Conservation (phyloP, 108 stramenopile genomes). For the Mediolabrus comicus region DNA sequence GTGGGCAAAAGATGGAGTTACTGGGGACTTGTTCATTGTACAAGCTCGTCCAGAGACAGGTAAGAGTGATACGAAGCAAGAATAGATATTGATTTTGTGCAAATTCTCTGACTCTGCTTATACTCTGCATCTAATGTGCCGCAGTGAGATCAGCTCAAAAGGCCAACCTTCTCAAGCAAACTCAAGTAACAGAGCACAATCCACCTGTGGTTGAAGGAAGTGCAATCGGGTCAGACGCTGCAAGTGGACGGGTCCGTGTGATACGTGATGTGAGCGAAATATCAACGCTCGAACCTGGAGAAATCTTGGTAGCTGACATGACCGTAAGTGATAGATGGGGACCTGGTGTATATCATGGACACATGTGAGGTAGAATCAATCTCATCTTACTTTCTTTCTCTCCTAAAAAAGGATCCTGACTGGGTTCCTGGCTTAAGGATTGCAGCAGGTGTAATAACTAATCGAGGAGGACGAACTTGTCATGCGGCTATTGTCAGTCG, state of each 20-base stretch:
- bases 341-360: not conserved
- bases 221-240: slow-evolving; percentile 48
- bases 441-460: slow-evolving; percentile 46
- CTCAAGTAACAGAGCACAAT: slow-evolving; percentile 30
- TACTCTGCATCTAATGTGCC: not conserved
- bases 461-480: slow-evolving; percentile 48
- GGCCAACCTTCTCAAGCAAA: slow-evolving; percentile 31
- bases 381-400: not conserved
- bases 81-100: not conserved
- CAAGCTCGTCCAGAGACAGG: slow-evolving; percentile 47
- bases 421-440: slow-evolving; percentile 42
- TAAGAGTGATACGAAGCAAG: not conserved
- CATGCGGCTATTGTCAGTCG: slow-evolving; percentile 56
- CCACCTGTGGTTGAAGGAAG: slow-evolving; percentile 26
- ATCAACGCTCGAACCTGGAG: slow-evolving; percentile 23
- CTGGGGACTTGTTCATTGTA: slow-evolving; percentile 49
- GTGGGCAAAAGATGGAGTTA: slow-evolving; percentile 49
- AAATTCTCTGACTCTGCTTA: not conserved
- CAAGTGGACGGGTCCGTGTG: slow-evolving; percentile 25
- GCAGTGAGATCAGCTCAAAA: slow-evolving; percentile 26
- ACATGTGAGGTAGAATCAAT: not conserved
- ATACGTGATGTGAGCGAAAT: slow-evolving; percentile 36
- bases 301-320: slow-evolving; percentile 41
- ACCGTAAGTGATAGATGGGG: slow-evolving; percentile 3
- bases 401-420: slow-evolving; percentile 28